Conservation (phyloP, 805 yeast genomes). For the Zygosaccharomyces kombuchaensis region DNA sequence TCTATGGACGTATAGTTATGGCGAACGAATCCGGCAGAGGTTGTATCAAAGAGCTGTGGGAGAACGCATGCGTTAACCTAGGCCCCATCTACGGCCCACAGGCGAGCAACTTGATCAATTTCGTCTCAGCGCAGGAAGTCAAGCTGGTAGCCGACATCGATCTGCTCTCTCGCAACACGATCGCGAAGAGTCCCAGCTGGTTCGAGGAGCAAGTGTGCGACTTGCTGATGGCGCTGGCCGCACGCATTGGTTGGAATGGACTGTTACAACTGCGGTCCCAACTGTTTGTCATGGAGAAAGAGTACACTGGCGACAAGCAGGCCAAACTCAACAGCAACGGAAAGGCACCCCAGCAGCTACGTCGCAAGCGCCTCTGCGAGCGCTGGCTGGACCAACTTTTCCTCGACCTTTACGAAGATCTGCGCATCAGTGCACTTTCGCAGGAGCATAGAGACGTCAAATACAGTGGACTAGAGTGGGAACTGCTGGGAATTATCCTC, state of each 20-base stretch:
- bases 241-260: slow-evolving; percentile 78
- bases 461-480: slow-evolving; percentile 72
- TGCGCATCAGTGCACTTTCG: slow-evolving; percentile 30
- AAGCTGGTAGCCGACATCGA: slow-evolving; percentile 25
- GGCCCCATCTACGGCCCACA: slow-evolving; percentile 35
- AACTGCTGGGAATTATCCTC: slow-evolving; percentile 56
- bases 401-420: slow-evolving; percentile 35
- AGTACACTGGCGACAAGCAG: slow-evolving; percentile 36
- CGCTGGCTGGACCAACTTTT: slow-evolving; percentile 35
- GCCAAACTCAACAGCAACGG: slow-evolving; percentile 10
- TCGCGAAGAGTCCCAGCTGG: slow-evolving; percentile 28
- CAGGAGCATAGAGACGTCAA: slow-evolving; percentile 33
- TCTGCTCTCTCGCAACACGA: slow-evolving; percentile 28
- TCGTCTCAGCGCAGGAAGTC: slow-evolving; percentile 30
- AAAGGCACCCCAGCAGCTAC: slow-evolving; percentile 19
- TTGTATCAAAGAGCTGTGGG: slow-evolving; percentile 24
- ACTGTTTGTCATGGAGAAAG: slow-evolving; percentile 79
- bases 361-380: slow-evolving; percentile 31
- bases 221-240: slow-evolving; percentile 61
- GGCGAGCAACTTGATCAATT: slow-evolving; percentile 28
- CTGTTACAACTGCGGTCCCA: slow-evolving; percentile 59
- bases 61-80: slow-evolving; percentile 22
- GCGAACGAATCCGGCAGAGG: slow-evolving; percentile 27
- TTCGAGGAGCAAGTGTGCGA: slow-evolving; percentile 51
- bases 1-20: slow-evolving; percentile 33